A percentile compares a stretch with the other conserved stretches of the same genome.
Evolutionary conservation across 2,329 filamentous ascomycete species (phyloP).

Genomic region (Botrytis tulipae): DNA sequence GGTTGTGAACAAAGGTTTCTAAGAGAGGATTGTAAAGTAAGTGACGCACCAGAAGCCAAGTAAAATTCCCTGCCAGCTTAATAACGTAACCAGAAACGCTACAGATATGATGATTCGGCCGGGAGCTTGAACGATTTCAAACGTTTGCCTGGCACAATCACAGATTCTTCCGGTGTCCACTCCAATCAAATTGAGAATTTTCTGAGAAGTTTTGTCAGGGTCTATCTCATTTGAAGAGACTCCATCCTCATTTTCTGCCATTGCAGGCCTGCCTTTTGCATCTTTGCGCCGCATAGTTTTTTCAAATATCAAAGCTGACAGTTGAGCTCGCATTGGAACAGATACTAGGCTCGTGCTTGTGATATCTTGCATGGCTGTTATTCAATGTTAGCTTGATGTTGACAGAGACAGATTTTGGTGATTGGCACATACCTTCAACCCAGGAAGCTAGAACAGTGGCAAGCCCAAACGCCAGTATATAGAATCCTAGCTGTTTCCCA

Average conservation of each 20-base stretch:
- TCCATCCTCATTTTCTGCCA: constrained; percentile 16
- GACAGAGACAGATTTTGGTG: constrained; percentile 43
- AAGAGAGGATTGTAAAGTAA: not conserved
- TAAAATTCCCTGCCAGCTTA: constrained; percentile 67
- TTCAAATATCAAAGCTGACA: constrained; percentile 69
- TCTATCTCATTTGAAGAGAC: constrained; percentile 52
- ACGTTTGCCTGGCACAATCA: constrained; percentile 51
- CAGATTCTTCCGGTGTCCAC: constrained; percentile 67
- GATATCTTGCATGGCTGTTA: constrained; percentile 60
- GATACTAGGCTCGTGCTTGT: constrained; percentile 43
- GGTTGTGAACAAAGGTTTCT: not conserved
- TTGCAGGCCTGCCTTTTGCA: constrained; percentile 50
- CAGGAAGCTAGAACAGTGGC: constrained; percentile 48
- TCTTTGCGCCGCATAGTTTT: constrained; percentile 76
- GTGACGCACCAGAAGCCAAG: constrained; percentile 51
- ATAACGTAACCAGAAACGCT: constrained; percentile 59
- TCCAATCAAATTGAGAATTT: constrained; percentile 71
- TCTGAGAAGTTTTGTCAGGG: constrained; percentile 54
- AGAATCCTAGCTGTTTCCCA: constrained; percentile 22
- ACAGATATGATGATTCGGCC: constrained; percentile 53
- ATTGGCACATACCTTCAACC: constrained; percentile 25
- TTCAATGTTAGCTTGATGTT: constrained; percentile 45
- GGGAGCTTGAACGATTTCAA: constrained; percentile 48
- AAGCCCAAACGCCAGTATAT: constrained; percentile 24
- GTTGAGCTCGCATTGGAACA: constrained; percentile 60